phyloP scores from a whole-genome alignment of 768 basidiomycete genomes.

The Dictyophora rubrovolvata region DNA sequence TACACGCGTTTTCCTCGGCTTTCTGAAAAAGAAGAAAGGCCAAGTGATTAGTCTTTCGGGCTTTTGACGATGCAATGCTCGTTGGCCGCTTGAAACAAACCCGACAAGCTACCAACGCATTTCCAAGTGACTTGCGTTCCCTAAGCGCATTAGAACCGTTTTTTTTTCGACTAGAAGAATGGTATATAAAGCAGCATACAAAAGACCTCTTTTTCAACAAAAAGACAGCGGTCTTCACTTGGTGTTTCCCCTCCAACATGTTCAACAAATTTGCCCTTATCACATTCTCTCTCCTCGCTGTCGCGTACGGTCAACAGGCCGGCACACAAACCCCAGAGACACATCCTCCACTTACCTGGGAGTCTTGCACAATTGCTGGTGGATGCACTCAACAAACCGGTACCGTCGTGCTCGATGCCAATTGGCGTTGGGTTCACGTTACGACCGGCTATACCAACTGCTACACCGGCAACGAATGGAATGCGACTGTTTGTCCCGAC shows the following conservation, averaged over 20 bases:
- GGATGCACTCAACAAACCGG: conserved; percentile 7
- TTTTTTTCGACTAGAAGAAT: neutral
- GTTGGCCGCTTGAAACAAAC: neutral
- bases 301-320: conserved; percentile 13
- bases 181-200: neutral
- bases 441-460: conserved; percentile 24
- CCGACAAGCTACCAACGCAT: neutral
- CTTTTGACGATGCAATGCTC: neutral
- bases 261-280: conserved; percentile 7
- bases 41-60: neutral
- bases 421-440: conserved; percentile 41
- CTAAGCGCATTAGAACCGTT: neutral
- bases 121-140: neutral
- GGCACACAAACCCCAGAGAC: conserved; percentile 15
- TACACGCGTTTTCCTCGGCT: neutral
- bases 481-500: conserved; percentile 24
- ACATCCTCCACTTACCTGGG: conserved; percentile 16
- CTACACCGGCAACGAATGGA: conserved; percentile 28
- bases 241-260: conserved; percentile 7
- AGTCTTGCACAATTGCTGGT: conserved; percentile 12
- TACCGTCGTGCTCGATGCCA: conserved; percentile 39
- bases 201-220: neutral
- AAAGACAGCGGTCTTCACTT: neutral
- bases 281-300: conserved; percentile 10
- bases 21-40: neutral